Evolutionary conservation across 805 yeast genomes (phyloP), one percentile per base, ranked within the genome.

Genomic region (Zygosaccharomyces pseudorouxii): DNA sequence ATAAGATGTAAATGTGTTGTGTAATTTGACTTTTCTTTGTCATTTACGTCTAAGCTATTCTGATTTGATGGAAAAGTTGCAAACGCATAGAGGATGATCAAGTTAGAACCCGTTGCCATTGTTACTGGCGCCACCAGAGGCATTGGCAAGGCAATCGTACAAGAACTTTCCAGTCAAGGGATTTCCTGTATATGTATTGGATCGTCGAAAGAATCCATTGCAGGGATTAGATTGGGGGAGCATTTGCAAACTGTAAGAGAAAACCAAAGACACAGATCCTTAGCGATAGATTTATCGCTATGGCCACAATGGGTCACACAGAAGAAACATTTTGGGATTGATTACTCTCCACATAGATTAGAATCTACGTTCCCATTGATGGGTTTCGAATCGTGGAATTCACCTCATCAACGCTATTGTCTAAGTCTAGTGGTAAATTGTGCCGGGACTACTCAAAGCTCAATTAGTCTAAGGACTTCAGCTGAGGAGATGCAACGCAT

Each of bases 71-170:
- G 11, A 14, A 16, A 30, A 5, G 12, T 30, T 12, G 28, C 19
- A 29, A 31, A 19, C 19, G 19, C 12, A 9, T 6, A 19, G 19
- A 10, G 5, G 10, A 46, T 48, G 51, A 42, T 30, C 5, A 36
- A 35, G 16, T 14, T 45, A 5, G 35, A 45, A 12, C 63, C 64
- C 1, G 65, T 64, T 5, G 68, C 68, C 2, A 56, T 73, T 3
- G 53, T 73, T n/a, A 66, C 74, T 1, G 78, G 79, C 11, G 73
- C 73, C 18, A 70, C 73, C 19, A 62, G 72, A 47, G 77, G 77
- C 3, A 68, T 74, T 43, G 78, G 78, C 5, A 60, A 62, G 14
- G 62, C 59, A 1, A 53, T 72, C 6, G 65, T 59, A 2, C 59
- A 64, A 37, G 55, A 56, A 35, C 51, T 71, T 6, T 52, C 63